Conservation (phyloP, 768 basidiomycete species). For the Rhizopogon vesiculosus region DNA sequence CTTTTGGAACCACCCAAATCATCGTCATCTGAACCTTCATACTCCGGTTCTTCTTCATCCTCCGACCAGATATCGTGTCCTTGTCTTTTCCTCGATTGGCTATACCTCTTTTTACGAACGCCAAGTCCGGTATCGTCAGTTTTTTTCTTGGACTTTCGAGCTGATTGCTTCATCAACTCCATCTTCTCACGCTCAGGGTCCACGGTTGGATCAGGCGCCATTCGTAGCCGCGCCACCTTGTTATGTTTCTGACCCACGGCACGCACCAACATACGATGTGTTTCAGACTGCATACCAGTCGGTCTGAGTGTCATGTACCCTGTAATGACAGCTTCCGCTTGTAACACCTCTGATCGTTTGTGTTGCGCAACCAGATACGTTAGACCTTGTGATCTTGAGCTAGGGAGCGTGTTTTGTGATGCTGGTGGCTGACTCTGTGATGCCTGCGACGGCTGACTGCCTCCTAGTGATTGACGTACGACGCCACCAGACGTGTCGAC, state of each 20-base stretch:
- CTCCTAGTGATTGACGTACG: constrained; percentile 53
- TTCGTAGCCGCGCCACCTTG: constrained; percentile 72
- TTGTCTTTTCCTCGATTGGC: constrained; percentile 35
- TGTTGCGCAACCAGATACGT: constrained; percentile 90
- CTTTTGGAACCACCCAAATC: constrained; percentile 41
- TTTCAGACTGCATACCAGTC: constrained; percentile 86
- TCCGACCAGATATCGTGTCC: constrained; percentile 59
- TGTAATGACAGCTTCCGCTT: constrained; percentile 78
- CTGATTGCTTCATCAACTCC: constrained; percentile 60
- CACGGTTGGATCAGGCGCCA: constrained; percentile 72
- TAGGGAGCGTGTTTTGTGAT: constrained; percentile 29
- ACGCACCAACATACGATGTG: constrained; percentile 83
- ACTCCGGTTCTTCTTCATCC: constrained; percentile 60
- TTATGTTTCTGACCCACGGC: constrained; percentile 83
- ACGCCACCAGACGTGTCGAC: constrained; percentile 72
- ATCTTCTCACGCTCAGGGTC: constrained; percentile 73
- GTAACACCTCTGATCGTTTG: constrained; percentile 80
- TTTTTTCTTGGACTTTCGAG: constrained; percentile 60
- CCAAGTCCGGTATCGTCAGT: constrained; percentile 46
- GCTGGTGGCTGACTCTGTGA: constrained; percentile 37
- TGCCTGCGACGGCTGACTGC: constrained; percentile 31
- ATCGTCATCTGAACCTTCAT: constrained; percentile 58
- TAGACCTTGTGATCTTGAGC: constrained; percentile 61
- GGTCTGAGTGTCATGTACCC: constrained; percentile 83
- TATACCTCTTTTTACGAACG: constrained; percentile 41